phyloP scores from a whole-genome alignment of 164 flowering plant genomes.

The Kalanchoe fedtschenkoi region DNA sequence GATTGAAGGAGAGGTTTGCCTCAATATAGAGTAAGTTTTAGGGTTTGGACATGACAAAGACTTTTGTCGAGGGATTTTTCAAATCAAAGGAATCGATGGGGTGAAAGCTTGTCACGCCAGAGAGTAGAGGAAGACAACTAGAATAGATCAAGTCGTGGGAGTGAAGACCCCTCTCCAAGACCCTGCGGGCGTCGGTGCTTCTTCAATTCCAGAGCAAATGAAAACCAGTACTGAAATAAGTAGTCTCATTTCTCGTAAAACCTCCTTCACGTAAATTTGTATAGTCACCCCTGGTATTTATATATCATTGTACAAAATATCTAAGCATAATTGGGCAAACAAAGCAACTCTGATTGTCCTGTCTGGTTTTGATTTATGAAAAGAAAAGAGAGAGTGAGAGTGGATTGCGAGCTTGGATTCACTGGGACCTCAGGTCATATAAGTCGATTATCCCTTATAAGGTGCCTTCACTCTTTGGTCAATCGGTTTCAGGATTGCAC shows the following conservation, averaged over 20 bases:
- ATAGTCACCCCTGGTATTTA: background rate
- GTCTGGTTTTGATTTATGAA: too few species aligned
- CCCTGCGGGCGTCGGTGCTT: constrained; percentile 56
- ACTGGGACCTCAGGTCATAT: too few species aligned
- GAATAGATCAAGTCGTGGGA: constrained; percentile 29
- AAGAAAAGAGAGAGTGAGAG: too few species aligned
- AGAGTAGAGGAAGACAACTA: constrained; percentile 40
- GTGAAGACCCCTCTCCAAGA: constrained; percentile 38
- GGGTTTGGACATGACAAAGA: constrained; percentile 47
- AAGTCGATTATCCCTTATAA: too few species aligned
- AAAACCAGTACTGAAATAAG: constrained; percentile 24
- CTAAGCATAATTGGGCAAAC: too few species aligned
- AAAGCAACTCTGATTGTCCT: too few species aligned
- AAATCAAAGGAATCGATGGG: too few species aligned
- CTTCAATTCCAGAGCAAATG: constrained; percentile 42
- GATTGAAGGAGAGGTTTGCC: constrained; percentile 11
- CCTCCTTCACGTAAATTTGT: background rate
- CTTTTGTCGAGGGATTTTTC: too few species aligned
- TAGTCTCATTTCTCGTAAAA: background rate
- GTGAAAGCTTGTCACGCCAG: too few species aligned
- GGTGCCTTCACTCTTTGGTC: too few species aligned
- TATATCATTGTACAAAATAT: background rate
- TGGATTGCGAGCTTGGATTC: too few species aligned
- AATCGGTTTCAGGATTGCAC: too few species aligned
- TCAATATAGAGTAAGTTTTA: constrained; percentile 43